Evolutionary conservation across 176 grass and related monocot genomes (phyloP).

Genomic region (Aegilops longissima): DNA sequence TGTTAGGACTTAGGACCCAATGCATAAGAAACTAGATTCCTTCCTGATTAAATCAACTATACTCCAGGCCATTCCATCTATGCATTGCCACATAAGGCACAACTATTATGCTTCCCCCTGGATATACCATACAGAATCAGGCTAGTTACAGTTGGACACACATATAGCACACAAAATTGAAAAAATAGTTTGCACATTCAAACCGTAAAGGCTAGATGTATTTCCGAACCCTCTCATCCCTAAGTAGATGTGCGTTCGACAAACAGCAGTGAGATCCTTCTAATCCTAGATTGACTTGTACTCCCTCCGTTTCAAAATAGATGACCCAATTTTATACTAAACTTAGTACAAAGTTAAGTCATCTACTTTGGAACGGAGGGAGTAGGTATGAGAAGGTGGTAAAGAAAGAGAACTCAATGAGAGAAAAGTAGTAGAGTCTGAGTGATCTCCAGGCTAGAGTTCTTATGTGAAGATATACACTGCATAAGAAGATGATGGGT

Average conservation of each 20-base stretch:
- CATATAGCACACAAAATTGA: background rate
- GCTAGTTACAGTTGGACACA: background rate
- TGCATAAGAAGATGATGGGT: background rate
- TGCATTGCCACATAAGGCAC: background rate
- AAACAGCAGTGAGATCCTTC: background rate
- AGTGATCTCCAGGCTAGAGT: background rate
- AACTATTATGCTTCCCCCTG: background rate
- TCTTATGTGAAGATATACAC: background rate
- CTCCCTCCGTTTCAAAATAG: too few relatives aligned
- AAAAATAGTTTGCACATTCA: background rate
- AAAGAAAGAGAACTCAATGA: background rate
- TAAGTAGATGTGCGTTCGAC: background rate
- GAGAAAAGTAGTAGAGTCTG: background rate
- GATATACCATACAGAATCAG: background rate
- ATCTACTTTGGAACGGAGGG: too few relatives aligned
- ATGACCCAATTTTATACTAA: too few relatives aligned
- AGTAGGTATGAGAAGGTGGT: background rate
- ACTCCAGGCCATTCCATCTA: background rate
- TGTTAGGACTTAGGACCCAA: background rate
- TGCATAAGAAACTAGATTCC: background rate
- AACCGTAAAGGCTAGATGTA: background rate
- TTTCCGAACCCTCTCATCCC: background rate
- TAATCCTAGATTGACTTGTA: background rate
- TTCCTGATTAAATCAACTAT: background rate
- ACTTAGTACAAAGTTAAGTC: too few relatives aligned